These are phyloP conservation scores for Penicillium polonicum DNA, from an alignment of 2,329 filamentous ascomycete genomes.

Conservation along the genomic window DNA sequence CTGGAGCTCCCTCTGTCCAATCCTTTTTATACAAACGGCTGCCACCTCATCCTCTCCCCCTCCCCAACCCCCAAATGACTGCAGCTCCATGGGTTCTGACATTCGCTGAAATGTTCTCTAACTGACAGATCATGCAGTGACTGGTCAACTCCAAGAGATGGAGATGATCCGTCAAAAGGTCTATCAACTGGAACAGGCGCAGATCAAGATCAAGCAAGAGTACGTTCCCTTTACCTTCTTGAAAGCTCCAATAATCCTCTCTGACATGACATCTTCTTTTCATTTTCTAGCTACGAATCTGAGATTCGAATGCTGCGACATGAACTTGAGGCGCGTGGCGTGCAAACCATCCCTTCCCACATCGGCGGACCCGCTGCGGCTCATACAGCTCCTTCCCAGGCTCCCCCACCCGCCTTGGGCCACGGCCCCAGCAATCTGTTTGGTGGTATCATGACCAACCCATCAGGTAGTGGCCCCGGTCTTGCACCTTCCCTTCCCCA, in stretches of 20 bases:
- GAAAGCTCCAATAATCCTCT: background rate
- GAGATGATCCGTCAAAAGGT: slow-evolving; percentile 92
- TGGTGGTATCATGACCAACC: slow-evolving; percentile 91
- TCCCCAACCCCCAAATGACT: slow-evolving; percentile 2
- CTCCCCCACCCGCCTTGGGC: slow-evolving; percentile 79
- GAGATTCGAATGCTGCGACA: slow-evolving; percentile 82
- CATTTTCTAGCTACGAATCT: slow-evolving; percentile 74
- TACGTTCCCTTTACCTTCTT: slow-evolving; percentile 51
- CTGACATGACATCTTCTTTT: background rate
- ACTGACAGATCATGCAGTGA: slow-evolving; percentile 59
- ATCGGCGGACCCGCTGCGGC: slow-evolving; percentile 63
- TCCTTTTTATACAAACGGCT: slow-evolving; percentile 6
- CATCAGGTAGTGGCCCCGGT: slow-evolving; percentile 78
- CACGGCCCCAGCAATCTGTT: slow-evolving; percentile 89
- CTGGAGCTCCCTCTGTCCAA: background rate
- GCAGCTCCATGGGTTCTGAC: slow-evolving; percentile 15
- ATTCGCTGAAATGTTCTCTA: slow-evolving; percentile 26
- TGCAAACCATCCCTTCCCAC: slow-evolving; percentile 64
- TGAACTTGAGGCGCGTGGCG: slow-evolving; percentile 74
- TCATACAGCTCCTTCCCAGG: slow-evolving; percentile 77
- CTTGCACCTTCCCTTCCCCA: slow-evolving; percentile 73
- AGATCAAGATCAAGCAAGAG: slow-evolving; percentile 88
- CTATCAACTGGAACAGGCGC: slow-evolving; percentile 85
- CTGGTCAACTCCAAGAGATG: slow-evolving; percentile 89
- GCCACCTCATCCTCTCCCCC: slow-evolving; percentile 10